Conservation (phyloP, 805 yeast genomes). For the Teunomyces aglyptinius region DNA sequence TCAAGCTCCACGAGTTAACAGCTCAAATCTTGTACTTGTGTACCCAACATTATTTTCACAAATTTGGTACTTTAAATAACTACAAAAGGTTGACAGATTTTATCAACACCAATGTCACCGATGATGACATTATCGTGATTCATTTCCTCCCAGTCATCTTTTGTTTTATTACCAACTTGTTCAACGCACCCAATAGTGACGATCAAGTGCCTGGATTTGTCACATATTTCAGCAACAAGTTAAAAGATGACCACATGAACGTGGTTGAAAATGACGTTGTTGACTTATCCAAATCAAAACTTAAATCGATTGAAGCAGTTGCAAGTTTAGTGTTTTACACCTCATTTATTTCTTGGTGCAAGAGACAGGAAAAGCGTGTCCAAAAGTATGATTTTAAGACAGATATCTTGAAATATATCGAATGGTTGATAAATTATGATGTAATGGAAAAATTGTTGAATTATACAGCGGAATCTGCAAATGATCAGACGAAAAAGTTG, state of each 20-base stretch:
- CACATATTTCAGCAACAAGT: conserved; percentile 38
- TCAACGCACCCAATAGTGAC: conserved; percentile 40
- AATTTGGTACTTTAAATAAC: conserved; percentile 28
- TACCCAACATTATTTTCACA: conserved; percentile 34
- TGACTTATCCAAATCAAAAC: conserved; percentile 31
- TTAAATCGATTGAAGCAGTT: conserved; percentile 41
- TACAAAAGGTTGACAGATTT: conserved; percentile 44
- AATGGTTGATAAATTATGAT: conserved; percentile 57
- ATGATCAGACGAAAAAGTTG: conserved; percentile 30
- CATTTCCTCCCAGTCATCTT: conserved; percentile 66
- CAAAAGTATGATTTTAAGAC: conserved; percentile 50
- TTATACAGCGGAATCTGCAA: conserved; percentile 55
- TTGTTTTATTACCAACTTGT: conserved; percentile 39
- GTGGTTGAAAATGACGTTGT: conserved; percentile 20
- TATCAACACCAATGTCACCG: conserved; percentile 43
- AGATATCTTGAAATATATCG: conserved; percentile 59
- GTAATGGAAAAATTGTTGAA: conserved; percentile 68
- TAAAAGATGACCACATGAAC: conserved; percentile 24
- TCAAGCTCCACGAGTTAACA: conserved; percentile 66
- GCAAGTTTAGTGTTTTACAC: conserved; percentile 51
- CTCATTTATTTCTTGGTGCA: conserved; percentile 67
- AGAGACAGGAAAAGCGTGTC: conserved; percentile 41
- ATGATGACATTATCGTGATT: conserved; percentile 62
- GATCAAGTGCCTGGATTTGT: conserved; percentile 30
- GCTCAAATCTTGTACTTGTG: conserved; percentile 63